Evolutionary conservation across 768 basidiomycete species (phyloP), one percentile per base, ranked within the genome.

Genomic region (Lactarius hengduanensis): DNA sequence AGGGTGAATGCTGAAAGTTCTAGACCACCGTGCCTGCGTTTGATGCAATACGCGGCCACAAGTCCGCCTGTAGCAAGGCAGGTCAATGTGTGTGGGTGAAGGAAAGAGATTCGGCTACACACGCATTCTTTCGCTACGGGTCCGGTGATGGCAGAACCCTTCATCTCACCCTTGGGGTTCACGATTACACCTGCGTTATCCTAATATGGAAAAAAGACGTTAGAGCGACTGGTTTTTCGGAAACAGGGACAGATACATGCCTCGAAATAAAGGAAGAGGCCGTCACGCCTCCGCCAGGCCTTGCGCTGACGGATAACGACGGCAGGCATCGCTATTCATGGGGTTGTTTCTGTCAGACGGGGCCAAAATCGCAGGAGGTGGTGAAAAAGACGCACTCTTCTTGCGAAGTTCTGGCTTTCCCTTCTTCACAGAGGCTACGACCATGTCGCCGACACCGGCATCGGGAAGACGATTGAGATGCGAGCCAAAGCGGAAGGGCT

Each of bases 151-250:
- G 93, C 92, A 61, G 93, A 96, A 59, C 96, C 96, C 84, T 99
- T 99, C 97, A 99, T 99, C 83, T 99, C 97, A 74, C 96, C 96
- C 85, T 98, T 98, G 75, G 92, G 90, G 83, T 97, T 98, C 74
- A 98, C 94, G 69, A 96, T 96, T 63, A 96, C 95, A 78, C 95
- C 94, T 53, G 94, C 95, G 76, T 96, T 96, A 80, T 96, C 94
- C 90, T 90, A 61, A 30, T 53, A 28, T 47, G 57, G 58, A 57
- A 7, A 18, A 26, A 47, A 47, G 22, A 50, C 22, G 26, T 59
- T 38, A 58, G 36, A 28, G 8, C 18, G 2, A 34, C 45, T 15
- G 50, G 22, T 8, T 32, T 18, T 41, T 40, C 43, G 50, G 43
- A 34, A 61, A 22, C 16, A 30, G n/a, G 16, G 3, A 11, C 13